Evolutionary conservation across 805 yeast genomes (phyloP), one percentile per base, ranked within the genome.

Genomic region (Allodekkera sacchari): DNA sequence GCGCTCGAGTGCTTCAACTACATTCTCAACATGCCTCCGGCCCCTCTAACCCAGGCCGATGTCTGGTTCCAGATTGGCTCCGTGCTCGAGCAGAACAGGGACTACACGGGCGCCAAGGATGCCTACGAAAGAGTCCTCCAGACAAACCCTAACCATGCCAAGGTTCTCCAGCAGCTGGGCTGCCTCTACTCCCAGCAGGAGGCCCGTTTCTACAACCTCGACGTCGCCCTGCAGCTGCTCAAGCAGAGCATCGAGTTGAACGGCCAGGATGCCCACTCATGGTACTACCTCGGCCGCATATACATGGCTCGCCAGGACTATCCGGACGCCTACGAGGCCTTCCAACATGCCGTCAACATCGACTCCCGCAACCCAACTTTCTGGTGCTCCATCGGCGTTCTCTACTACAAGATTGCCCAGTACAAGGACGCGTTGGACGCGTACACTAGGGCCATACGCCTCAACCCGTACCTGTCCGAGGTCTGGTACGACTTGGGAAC

Each of bases 401-500:
- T 92, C 36, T 92, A 92, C 61, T 92, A 89, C 59, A 96, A 92
- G 60, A 89, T 92, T 38, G 77, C 92, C 35, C 98, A 92, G 63
- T 92, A 84, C 61, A 71, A 95, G 35, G 98, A 92, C 55, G 98
- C 98, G 2, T 66, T 92, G 42, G 97, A 92, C 55, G 98, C 98
- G 11, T 92, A 92, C 61, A 88, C 97, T 6, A 68, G 97, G 34
- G 98, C 98, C 8, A 92, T 92, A 38, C 71, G 96, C 46, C 71
- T 92, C 48, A 92, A 92, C 48, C 98, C 98, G 11, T 88, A 88
- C 63, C 82, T 92, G 43, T 77, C 92, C 38, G 98, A 92, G 59
- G 98, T 92, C 17, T 92, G 98, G 98, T 92, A 92, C 59, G 98
- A 92, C 59, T 70, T 92, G 52, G 98, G 98, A 37, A 92, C 97